Evolutionary conservation across 805 yeast species (phyloP).

Genomic region (Candida koratica): DNA sequence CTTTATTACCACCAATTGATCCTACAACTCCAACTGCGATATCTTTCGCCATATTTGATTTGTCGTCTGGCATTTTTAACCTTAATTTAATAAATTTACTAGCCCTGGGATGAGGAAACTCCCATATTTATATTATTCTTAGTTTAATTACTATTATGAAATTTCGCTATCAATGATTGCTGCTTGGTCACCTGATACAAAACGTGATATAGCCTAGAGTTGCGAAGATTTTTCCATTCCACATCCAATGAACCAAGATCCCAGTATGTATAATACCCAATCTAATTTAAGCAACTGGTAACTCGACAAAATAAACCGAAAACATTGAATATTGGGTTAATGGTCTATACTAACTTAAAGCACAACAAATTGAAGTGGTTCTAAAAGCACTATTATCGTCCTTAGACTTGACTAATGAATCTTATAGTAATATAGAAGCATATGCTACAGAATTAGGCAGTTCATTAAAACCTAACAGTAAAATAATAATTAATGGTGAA

Average conservation of each 20-base stretch:
- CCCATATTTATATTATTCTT: neutral
- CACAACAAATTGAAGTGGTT: constrained; percentile 36
- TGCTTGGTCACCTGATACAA: neutral
- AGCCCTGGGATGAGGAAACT: neutral
- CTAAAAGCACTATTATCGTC: constrained; percentile 31
- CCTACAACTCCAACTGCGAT: constrained; percentile 36
- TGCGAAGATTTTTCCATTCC: constrained; percentile 3
- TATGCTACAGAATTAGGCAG: constrained; percentile 47
- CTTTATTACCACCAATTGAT: constrained; percentile 37
- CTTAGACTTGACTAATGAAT: constrained; percentile 33
- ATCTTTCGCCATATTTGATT: constrained; percentile 25
- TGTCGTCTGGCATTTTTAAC: constrained; percentile 14
- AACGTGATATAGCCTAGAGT: constrained; percentile 1
- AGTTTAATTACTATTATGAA: too few species aligned
- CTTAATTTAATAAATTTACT: constrained; percentile 1
- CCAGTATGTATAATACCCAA: constrained; percentile 13
- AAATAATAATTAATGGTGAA: constrained; percentile 56
- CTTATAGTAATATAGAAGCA: constrained; percentile 29
- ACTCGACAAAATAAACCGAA: too few species aligned
- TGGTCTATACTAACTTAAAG: constrained; percentile 14
- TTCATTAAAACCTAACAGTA: constrained; percentile 47
- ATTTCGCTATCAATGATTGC: constrained; percentile 1
- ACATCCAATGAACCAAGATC: constrained; percentile 14
- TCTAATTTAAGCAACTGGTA: too few species aligned
- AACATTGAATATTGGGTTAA: too few species aligned